Percentiles rank a stretch among this genome's conserved stretches.
phyloP scores from a whole-genome alignment of 805 yeast species.

The Kregervanrija pseudodelftensis region DNA sequence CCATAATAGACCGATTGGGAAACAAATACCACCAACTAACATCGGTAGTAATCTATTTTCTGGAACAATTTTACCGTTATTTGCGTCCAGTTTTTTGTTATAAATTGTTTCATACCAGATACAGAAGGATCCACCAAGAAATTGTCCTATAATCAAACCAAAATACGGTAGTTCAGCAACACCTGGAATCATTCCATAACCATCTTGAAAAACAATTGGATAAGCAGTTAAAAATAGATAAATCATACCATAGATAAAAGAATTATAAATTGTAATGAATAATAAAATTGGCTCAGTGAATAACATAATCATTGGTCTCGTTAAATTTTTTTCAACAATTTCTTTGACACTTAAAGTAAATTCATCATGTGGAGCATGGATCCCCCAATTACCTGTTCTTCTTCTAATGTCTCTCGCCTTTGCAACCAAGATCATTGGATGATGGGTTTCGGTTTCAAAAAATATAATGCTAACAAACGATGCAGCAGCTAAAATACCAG shows the following conservation, averaged over 20 bases:
- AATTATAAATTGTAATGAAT: constrained; percentile 61
- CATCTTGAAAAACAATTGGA: constrained; percentile 59
- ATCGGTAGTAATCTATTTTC: constrained; percentile 76
- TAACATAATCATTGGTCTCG: constrained; percentile 66
- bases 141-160: constrained; percentile 64
- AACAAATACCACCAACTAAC: constrained; percentile 62
- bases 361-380: constrained; percentile 70
- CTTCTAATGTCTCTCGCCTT: constrained; percentile 60
- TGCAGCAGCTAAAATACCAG: constrained; percentile 52
- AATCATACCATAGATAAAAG: constrained; percentile 74
- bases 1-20: constrained; percentile 81
- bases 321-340: constrained; percentile 52
- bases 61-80: constrained; percentile 59
- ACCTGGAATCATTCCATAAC: constrained; percentile 58
- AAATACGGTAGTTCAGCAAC: constrained; percentile 74
- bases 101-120: constrained; percentile 51
- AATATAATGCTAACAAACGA: constrained; percentile 30
- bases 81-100: constrained; percentile 36
- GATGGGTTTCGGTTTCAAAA: constrained; percentile 63
- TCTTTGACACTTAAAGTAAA: constrained; percentile 49
- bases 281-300: constrained; percentile 65
- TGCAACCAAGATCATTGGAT: constrained; percentile 52
- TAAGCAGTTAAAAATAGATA: constrained; percentile 69
- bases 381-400: constrained; percentile 75
- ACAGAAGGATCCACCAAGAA: constrained; percentile 48